Evolutionary conservation across 495 filamentous ascomycete genomes (phyloP).

Genomic region (Delitschia confertaspora): DNA sequence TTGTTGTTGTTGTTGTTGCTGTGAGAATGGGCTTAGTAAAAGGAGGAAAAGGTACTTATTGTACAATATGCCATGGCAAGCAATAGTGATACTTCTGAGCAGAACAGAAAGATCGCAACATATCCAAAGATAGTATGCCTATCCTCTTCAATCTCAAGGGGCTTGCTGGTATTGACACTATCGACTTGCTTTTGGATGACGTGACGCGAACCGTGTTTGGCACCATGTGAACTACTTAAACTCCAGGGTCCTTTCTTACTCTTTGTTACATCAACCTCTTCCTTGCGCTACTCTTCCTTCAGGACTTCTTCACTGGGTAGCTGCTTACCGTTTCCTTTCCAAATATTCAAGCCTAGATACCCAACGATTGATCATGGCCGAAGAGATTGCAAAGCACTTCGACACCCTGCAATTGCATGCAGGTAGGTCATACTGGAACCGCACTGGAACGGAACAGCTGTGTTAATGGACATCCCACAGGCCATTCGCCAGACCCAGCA

Average conservation of each 20-base stretch:
- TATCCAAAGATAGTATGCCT: background rate
- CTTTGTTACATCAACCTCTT: background rate
- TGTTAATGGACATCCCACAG: slow-evolving; percentile 32
- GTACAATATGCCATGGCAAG: background rate
- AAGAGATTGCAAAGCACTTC: slow-evolving; percentile 45
- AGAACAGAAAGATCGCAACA: background rate
- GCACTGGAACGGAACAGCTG: too few species aligned
- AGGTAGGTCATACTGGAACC: slow-evolving; percentile 50
- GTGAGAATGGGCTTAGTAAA: background rate
- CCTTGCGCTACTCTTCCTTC: background rate
- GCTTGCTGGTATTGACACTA: background rate
- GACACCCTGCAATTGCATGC: slow-evolving; percentile 97
- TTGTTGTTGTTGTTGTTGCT: background rate
- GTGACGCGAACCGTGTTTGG: slow-evolving; percentile 15
- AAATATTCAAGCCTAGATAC: background rate
- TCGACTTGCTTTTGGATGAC: slow-evolving; percentile 15
- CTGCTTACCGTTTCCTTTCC: background rate
- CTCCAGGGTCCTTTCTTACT: background rate
- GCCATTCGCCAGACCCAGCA: slow-evolving; percentile 72
- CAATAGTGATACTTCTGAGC: background rate
- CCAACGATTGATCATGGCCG: slow-evolving; percentile 22
- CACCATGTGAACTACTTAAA: background rate
- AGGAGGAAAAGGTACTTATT: too few species aligned
- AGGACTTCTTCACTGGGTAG: background rate
- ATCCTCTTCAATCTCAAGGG: background rate